phyloP scores from a whole-genome alignment of 176 grass and related monocot species.

The Poa annua region DNA sequence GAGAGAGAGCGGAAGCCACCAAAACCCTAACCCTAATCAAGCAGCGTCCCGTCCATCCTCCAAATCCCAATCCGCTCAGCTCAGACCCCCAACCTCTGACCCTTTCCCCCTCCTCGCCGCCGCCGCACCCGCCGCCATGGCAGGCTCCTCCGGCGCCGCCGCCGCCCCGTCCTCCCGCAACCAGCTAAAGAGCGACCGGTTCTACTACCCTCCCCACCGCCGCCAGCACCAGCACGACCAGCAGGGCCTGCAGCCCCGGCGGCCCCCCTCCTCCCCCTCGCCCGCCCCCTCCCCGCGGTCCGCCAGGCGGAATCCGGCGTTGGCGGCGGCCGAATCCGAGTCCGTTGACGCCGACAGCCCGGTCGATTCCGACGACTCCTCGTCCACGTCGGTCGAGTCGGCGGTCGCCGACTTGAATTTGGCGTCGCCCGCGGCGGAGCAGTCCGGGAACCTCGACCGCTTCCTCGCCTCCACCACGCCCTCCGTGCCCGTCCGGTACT shows the following conservation, averaged over 20 bases:
- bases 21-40: constrained; percentile 78
- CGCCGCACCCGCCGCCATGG: constrained; percentile 40
- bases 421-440: background rate
- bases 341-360: constrained; percentile 43
- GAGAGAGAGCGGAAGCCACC: background rate
- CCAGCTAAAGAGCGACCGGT: constrained; percentile 44
- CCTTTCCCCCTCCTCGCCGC: constrained; percentile 2
- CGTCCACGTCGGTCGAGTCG: constrained; percentile 60
- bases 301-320: constrained; percentile 38
- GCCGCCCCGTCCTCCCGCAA: constrained; percentile 58
- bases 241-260: constrained; percentile 52
- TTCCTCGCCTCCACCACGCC: constrained; percentile 83
- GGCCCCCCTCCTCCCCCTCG: constrained; percentile 46
- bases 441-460: constrained; percentile 76
- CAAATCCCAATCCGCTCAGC: background rate
- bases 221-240: constrained; percentile 64
- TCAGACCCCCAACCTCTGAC: constrained; percentile 36
- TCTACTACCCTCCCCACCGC: constrained; percentile 70
- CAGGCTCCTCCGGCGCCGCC: constrained; percentile 55
- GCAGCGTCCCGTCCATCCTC: constrained; percentile 17
- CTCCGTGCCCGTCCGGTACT: constrained; percentile 55
- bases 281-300: constrained; percentile 50
- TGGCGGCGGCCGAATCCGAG: background rate
- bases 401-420: constrained; percentile 35
- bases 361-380: constrained; percentile 71